Evolutionary conservation across 352 stramenopile species (phyloP).

Genomic region (Halophytophthora polymorphica): DNA sequence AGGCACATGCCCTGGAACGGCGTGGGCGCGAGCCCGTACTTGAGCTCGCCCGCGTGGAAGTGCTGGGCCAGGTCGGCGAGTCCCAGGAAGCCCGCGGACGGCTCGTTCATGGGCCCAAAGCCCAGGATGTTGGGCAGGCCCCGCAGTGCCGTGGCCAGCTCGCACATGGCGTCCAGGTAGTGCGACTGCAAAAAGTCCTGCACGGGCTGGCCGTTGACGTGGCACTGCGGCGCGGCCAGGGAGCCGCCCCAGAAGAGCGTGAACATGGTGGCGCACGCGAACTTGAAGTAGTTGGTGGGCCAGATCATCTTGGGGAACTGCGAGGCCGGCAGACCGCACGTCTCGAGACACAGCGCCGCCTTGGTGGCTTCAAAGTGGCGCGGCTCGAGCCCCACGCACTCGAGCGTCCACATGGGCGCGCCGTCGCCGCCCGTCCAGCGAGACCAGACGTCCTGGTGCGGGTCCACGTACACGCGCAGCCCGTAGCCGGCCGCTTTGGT

Average conservation of each 20-base stretch:
- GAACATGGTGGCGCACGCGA: constrained; percentile 89
- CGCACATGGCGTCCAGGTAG: constrained; percentile 74
- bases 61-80: constrained; percentile 49
- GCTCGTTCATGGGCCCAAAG: constrained; percentile 93
- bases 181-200: constrained; percentile 88
- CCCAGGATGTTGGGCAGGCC: constrained; percentile 84
- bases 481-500: constrained; percentile 53
- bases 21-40: constrained; percentile 71
- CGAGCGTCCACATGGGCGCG: constrained; percentile 87
- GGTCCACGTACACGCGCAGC: constrained; percentile 89
- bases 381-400: constrained; percentile 72
- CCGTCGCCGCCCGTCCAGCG: constrained; percentile 89
- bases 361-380: constrained; percentile 71
- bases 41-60: constrained; percentile 61
- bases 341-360: constrained; percentile 74
- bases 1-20: constrained; percentile 83
- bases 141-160: constrained; percentile 56
- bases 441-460: constrained; percentile 92
- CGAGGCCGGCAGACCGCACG: constrained; percentile 25
- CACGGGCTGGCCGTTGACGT: constrained; percentile 71
- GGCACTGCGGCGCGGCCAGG: constrained; percentile 61
- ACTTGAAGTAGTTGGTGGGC: constrained; percentile 91
- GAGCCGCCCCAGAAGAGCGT: constrained; percentile 87
- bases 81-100: constrained; percentile 72
- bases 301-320: constrained; percentile 90